Base-by-base conservation (phyloP, 805 yeast species). In the Maudiozyma pseudohumilis region DNA sequence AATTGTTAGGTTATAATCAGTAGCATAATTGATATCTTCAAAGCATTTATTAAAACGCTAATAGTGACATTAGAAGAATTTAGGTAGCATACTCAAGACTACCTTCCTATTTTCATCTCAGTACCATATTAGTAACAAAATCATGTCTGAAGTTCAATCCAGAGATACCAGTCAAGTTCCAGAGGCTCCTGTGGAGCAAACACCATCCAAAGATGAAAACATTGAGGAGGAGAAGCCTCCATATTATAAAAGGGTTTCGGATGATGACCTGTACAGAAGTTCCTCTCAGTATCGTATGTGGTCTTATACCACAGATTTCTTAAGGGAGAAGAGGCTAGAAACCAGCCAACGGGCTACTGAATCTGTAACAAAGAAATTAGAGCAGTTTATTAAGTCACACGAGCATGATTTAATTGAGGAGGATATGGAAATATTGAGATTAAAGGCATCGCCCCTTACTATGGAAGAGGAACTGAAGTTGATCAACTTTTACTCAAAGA, bases 241-340 rank as follows among this genome's bases (percentile, higher is more conserved):
- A 10, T 35, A 42, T 16, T 46, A 48, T 38, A 54, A 56, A 31
- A 58, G 69, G 37, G 69, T 82, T 6, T 65, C 86, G 1, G 82
- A 76, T 49, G 96, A 92, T 57, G 98, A 92, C 45, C 64, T 92
- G 28, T 89, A 85, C 59, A 72, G 97, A 31, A 70, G 87, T 23
- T 83, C 95, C 4, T 72, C 92, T 1, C 98, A 89, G 62, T 89
- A 70, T 55, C 66, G 80, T 36, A 40, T 75, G 8, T 89, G 98
- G 98, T 87, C 96, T 1, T 89, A 74, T 57, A 76, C 86, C 0
- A 53, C 55, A 15, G 72, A 72, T 2, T 72, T 71, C 39, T 65
- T 89, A n/a, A 61, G 58, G 3, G 66, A 68, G 21, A 59, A 65
- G 25, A 64, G 84, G 41, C 46, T 50, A 12, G 49, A 60, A 11